These are phyloP conservation scores for Aspergillus calidoustus DNA, from an alignment of 2,329 filamentous ascomycete genomes.

Conservation along the genomic window DNA sequence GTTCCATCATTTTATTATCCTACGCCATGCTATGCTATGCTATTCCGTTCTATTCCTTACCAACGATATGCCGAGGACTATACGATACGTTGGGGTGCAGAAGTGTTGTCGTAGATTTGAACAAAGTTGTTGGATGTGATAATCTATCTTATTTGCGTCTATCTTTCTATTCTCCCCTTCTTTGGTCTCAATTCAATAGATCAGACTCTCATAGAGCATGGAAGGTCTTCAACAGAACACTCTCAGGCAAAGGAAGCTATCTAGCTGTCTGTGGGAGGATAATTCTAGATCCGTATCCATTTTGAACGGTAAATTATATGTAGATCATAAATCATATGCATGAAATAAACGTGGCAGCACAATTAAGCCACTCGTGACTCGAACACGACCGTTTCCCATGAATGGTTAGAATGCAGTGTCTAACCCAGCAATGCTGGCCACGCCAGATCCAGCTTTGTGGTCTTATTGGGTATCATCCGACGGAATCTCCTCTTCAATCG, in stretches of 20 bases:
- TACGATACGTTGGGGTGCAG: not conserved
- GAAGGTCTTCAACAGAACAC: no score
- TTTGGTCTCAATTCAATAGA: no score
- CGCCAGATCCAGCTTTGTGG: not conserved
- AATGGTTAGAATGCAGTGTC: not conserved
- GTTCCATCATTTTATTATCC: not conserved
- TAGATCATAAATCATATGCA: constrained; percentile 5
- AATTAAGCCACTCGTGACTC: not conserved
- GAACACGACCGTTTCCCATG: not conserved
- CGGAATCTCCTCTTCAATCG: constrained; percentile 24
- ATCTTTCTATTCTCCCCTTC: not conserved
- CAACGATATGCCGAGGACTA: not conserved
- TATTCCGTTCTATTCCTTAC: not conserved
- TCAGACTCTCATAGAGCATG: no score
- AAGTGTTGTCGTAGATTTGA: not conserved
- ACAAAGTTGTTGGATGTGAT: not conserved
- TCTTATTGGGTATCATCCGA: constrained; percentile 14
- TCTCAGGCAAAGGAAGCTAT: no score
- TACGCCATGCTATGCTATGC: not conserved
- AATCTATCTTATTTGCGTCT: not conserved
- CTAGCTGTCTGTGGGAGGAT: no score
- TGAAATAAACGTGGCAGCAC: not conserved
- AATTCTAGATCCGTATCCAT: no score
- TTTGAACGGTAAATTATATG: not conserved
- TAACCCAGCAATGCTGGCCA: not conserved